Conservation (phyloP, 495 filamentous ascomycete species). For the Penicillium steckii region DNA sequence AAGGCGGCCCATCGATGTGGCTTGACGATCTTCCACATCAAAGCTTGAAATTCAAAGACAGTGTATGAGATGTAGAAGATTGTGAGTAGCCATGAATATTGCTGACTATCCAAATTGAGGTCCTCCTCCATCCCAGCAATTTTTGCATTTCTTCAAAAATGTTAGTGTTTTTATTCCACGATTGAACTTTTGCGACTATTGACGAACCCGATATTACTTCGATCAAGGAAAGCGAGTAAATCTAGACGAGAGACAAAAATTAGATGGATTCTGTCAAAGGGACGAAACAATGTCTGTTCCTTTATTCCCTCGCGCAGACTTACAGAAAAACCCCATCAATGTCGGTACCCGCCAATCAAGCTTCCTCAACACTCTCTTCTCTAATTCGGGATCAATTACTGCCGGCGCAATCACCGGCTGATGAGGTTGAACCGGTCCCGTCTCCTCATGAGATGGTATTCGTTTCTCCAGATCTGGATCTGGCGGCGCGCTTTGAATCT, state of each 20-base stretch:
- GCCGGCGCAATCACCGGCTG: neutral
- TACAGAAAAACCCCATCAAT: constrained; percentile 54
- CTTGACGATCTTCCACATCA: constrained; percentile 72
- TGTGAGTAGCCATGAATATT: constrained; percentile 72
- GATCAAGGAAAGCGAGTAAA: constrained; percentile 64
- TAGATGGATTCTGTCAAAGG: too few relatives aligned
- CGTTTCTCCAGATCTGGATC: constrained; percentile 35
- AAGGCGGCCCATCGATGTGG: constrained; percentile 54
- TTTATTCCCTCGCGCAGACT: too few relatives aligned
- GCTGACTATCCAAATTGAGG: constrained; percentile 46
- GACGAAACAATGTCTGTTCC: too few relatives aligned
- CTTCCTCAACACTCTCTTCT: constrained; percentile 58
- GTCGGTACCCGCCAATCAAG: constrained; percentile 54
- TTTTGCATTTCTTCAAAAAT: constrained; percentile 57
- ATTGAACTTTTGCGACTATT: neutral
- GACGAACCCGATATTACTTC: constrained; percentile 62
- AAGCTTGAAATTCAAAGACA: constrained; percentile 64
- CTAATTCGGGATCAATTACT: constrained; percentile 50
- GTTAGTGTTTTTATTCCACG: constrained; percentile 7
- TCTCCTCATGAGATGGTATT: constrained; percentile 25
- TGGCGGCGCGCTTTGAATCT: constrained; percentile 20
- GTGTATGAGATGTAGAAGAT: constrained; percentile 70
- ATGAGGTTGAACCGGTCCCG: constrained; percentile 19
- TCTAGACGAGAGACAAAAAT: constrained; percentile 38
- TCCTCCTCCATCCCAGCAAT: constrained; percentile 52